phyloP scores from a whole-genome alignment of 2,329 filamentous ascomycete genomes.

The Microsporum audouinii region DNA sequence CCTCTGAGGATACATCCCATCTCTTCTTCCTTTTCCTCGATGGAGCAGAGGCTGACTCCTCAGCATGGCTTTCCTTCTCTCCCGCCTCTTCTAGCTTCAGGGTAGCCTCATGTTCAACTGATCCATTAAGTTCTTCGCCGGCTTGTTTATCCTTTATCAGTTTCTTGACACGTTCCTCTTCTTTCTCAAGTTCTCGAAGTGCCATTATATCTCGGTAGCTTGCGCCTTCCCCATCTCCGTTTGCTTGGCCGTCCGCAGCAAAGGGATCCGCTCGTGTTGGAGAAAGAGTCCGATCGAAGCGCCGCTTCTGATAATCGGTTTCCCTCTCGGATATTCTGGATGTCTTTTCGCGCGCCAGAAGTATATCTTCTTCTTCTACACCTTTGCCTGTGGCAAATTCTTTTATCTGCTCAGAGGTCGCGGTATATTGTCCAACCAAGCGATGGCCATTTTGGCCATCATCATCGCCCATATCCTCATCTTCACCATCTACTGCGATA shows the following conservation, averaged over 20 bases:
- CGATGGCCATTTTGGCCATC: constrained; percentile 62
- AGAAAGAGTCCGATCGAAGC: constrained; percentile 72
- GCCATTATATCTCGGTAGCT: constrained; percentile 90
- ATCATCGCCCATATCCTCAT: constrained; percentile 71
- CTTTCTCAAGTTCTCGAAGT: constrained; percentile 75
- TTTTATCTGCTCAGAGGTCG: constrained; percentile 80
- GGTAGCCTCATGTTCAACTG: constrained; percentile 57
- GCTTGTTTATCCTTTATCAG: constrained; percentile 66
- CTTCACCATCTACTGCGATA: constrained; percentile 66
- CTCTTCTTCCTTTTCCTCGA: constrained; percentile 80
- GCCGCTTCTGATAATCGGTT: constrained; percentile 93
- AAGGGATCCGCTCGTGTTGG: constrained; percentile 81
- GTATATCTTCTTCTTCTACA: constrained; percentile 82
- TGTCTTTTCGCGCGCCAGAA: constrained; percentile 76
- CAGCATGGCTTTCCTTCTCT: constrained; percentile 63
- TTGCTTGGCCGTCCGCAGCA: constrained; percentile 59
- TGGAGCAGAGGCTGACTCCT: constrained; percentile 53
- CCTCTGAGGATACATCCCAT: constrained; percentile 69
- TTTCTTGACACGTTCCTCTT: constrained; percentile 75
- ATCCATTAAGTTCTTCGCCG: constrained; percentile 43
- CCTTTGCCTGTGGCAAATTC: constrained; percentile 79
- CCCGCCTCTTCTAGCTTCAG: constrained; percentile 52
- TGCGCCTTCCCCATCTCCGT: constrained; percentile 57
- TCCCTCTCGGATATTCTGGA: constrained; percentile 85
- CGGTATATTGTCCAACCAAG: constrained; percentile 90